Conservation (phyloP, 805 yeast species). For the Candida quercuum region DNA sequence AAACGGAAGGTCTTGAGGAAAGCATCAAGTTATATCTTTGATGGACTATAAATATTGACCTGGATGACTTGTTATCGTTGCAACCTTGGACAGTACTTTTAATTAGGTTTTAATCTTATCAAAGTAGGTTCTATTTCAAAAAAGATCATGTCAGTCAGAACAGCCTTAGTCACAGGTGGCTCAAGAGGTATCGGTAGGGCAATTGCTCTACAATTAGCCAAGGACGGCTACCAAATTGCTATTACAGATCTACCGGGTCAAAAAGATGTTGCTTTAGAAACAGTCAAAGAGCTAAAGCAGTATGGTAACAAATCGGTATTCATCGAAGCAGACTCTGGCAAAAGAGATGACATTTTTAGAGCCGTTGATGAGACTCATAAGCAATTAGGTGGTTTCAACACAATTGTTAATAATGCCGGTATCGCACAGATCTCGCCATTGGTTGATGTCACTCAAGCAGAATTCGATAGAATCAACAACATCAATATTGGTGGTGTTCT, state of each 20-base stretch:
- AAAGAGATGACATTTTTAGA: constrained; percentile 19
- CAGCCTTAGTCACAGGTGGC: constrained; percentile 83
- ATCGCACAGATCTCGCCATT: constrained; percentile 25
- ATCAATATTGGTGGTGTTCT: constrained; percentile 29
- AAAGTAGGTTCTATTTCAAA: no score
- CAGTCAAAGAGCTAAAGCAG: constrained; percentile 18
- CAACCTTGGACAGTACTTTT: no score
- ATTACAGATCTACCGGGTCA: constrained; percentile 24
- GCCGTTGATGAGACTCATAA: constrained; percentile 26
- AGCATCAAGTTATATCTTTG: no score
- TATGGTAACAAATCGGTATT: constrained; percentile 19
- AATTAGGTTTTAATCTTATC: no score
- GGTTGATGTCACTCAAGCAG: constrained; percentile 25
- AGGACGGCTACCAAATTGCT: constrained; percentile 49
- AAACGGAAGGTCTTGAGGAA: no score
- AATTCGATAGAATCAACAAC: constrained; percentile 18
- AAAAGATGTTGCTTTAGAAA: constrained; percentile 17
- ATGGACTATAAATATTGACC: no score
- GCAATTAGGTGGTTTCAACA: constrained; percentile 28
- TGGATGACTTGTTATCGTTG: no score
- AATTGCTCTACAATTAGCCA: constrained; percentile 72
- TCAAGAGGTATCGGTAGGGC: constrained; percentile 90
- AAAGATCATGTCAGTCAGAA: constrained; percentile 4
- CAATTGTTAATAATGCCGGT: constrained; percentile 35
- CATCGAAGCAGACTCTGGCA: constrained; percentile 23